Conservation (phyloP, 163 green algal genomes). For the Trebouxia gelatinosa region DNA sequence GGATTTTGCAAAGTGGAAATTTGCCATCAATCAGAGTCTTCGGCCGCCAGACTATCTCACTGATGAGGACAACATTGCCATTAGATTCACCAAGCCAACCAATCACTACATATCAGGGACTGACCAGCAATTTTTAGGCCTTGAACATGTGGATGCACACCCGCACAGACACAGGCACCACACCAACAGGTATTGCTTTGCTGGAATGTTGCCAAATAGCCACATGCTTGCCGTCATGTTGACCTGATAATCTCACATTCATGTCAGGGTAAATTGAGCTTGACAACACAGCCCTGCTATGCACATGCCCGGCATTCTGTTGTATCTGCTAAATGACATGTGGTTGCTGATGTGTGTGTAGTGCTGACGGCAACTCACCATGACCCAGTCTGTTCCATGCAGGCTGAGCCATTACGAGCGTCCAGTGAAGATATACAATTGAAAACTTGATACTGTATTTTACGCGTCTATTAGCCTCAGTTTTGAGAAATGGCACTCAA, state of each 20-base stretch:
- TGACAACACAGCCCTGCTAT: neutral
- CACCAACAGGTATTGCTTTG: conserved; percentile 6
- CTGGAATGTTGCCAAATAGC: neutral
- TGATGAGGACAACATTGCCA: conserved; percentile 8
- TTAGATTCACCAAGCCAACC: neutral
- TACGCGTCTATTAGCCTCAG: no score
- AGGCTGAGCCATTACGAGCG: conserved; percentile 47
- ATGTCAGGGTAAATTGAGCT: neutral
- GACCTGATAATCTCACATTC: neutral
- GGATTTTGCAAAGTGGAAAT: conserved; percentile 75
- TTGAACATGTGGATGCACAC: conserved; percentile 71
- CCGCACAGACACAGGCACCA: conserved; percentile 26
- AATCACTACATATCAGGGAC: conserved; percentile 13
- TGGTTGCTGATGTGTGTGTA: neutral
- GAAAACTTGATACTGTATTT: no score
- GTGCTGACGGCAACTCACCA: neutral
- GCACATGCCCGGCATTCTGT: neutral
- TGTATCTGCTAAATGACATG: neutral
- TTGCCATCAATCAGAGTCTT: conserved; percentile 43
- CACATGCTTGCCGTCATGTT: no score
- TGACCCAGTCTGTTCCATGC: neutral
- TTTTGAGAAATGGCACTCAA: no score
- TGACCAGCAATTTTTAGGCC: conserved; percentile 59
- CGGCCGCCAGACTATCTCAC: conserved; percentile 24
- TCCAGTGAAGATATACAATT: conserved; percentile 60